A percentile compares a stretch with the other conserved stretches of the same genome.
Conservation (phyloP, 2,329 filamentous ascomycete genomes). For the Gyromitra esculenta region DNA sequence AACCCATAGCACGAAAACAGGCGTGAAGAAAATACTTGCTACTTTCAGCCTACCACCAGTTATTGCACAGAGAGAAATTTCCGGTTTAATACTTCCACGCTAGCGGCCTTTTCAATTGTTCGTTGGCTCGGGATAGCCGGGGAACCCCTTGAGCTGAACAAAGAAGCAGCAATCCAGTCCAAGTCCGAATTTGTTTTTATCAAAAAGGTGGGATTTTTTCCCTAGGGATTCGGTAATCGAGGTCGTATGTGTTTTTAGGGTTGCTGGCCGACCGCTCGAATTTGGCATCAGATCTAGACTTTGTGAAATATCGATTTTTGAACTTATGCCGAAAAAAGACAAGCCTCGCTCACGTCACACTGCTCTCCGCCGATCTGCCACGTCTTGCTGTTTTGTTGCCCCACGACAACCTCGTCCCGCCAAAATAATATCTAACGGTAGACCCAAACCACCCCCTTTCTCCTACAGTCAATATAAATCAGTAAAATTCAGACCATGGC, state of each 20-base stretch:
- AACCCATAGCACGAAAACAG: neutral
- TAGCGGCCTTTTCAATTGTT: no score
- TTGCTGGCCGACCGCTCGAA: neutral
- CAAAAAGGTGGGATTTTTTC: no score
- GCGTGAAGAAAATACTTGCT: neutral
- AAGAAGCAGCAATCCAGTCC: no score
- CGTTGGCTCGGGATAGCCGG: no score
- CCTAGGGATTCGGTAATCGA: no score
- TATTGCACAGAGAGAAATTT: no score
- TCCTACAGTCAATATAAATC: slow-evolving; percentile 16
- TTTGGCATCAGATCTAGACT: neutral
- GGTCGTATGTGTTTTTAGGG: no score
- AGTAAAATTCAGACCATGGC: slow-evolving; percentile 26
- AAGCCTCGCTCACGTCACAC: slow-evolving; percentile 40
- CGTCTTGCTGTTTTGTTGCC: slow-evolving; percentile 40
- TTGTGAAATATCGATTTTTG: neutral
- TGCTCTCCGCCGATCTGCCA: slow-evolving; percentile 35
- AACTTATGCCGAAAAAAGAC: slow-evolving; percentile 22
- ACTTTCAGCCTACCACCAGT: neutral
- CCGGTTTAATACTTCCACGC: no score
- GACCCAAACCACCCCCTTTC: neutral
- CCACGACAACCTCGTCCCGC: slow-evolving; percentile 35
- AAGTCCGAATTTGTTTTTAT: no score
- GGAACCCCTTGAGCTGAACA: no score
- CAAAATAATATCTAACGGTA: slow-evolving; percentile 28